Percentiles rank a stretch among this genome's conserved stretches.
Conservation (phyloP, 2,329 filamentous ascomycete species). For the Beauveria caledonica region DNA sequence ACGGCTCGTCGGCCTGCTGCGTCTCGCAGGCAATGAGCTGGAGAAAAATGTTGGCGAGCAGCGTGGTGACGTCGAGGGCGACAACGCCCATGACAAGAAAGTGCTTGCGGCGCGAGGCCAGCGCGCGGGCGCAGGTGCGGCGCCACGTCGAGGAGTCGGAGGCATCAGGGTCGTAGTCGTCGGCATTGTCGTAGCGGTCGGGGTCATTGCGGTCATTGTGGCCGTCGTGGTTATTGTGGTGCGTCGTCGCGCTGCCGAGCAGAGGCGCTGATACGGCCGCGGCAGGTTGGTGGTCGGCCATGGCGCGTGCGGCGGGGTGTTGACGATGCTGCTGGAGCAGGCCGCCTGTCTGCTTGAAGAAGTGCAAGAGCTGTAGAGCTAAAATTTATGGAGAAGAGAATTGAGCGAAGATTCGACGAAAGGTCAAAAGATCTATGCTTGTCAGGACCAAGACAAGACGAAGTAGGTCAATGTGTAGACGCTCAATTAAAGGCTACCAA, state of each 20-base stretch:
- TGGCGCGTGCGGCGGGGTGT: background rate
- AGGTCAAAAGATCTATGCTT: no score
- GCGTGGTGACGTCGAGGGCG: constrained; percentile 35
- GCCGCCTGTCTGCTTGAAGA: background rate
- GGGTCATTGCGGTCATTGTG: background rate
- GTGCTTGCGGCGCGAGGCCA: constrained; percentile 35
- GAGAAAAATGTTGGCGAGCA: constrained; percentile 40
- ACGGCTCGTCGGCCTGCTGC: constrained; percentile 29
- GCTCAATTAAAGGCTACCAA: no score
- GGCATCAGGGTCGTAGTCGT: background rate
- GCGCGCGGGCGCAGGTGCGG: constrained; percentile 13
- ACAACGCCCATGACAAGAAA: constrained; percentile 36
- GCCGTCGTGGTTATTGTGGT: background rate
- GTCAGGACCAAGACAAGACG: no score
- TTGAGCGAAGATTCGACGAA: no score
- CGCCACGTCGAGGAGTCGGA: background rate
- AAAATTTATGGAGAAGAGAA: no score
- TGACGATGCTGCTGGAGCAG: background rate
- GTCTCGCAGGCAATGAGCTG: constrained; percentile 41
- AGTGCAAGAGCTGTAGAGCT: no score
- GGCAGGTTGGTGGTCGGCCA: background rate
- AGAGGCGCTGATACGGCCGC: background rate
- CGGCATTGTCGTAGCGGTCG: background rate
- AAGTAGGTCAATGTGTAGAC: no score
- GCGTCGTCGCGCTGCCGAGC: background rate